These are phyloP conservation scores for Penicillium fuscoglaucum DNA, from an alignment of 2,329 filamentous ascomycete species.

Conservation along the genomic window DNA sequence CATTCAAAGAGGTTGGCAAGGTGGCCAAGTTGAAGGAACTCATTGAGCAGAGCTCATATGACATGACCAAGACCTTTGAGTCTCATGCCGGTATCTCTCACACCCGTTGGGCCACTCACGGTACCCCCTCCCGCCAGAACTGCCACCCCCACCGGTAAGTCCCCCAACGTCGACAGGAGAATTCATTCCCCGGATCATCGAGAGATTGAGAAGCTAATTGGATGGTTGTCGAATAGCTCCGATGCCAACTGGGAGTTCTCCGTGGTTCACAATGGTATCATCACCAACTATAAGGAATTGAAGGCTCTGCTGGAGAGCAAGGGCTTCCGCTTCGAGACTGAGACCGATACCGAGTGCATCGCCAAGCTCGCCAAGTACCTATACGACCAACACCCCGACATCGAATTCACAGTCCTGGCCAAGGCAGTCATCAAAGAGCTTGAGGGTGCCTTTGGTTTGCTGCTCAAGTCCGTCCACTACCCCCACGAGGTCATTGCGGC, in stretches of 20 bases:
- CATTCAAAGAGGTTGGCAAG: conserved; percentile 99
- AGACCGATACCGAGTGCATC: conserved; percentile 99
- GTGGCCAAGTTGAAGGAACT: conserved; percentile 94
- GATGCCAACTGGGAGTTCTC: conserved; percentile 95
- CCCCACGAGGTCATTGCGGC: conserved; percentile 97
- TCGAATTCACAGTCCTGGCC: conserved; percentile 93
- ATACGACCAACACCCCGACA: conserved; percentile 87
- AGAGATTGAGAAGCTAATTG: background rate
- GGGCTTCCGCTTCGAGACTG: conserved; percentile 98
- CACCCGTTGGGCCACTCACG: conserved; percentile 98
- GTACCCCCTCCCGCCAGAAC: conserved; percentile 87
- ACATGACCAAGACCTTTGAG: conserved; percentile 91
- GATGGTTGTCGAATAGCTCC: conserved; percentile 60
- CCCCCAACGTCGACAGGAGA: background rate
- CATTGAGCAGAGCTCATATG: conserved; percentile 78
- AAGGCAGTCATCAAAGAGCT: conserved; percentile 99
- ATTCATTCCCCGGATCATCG: background rate
- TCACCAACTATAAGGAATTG: conserved; percentile 99
- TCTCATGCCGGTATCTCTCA: conserved; percentile 98
- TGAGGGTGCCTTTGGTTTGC: conserved; percentile 92
- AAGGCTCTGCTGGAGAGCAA: conserved; percentile 90
- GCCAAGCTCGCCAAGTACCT: conserved; percentile 98
- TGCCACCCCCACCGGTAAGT: conserved; percentile 96
- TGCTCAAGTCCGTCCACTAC: conserved; percentile 98
- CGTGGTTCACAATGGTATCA: conserved; percentile 99